Conservation (phyloP, 306 rosid genomes). For the Prunus davidiana region DNA sequence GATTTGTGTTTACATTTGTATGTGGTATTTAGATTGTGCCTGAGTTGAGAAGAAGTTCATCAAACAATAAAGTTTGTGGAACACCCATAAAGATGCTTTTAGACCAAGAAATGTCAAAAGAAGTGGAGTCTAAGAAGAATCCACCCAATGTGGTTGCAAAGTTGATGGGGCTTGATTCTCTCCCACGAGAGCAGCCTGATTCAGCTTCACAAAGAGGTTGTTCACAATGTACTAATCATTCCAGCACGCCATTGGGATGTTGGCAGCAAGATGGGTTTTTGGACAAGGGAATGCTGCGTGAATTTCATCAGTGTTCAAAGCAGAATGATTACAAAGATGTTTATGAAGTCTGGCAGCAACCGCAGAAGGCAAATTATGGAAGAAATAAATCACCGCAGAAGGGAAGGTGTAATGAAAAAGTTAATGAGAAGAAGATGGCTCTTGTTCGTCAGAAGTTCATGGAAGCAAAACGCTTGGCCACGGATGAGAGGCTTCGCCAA, state of each 20-base stretch:
- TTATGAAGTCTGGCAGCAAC: slow-evolving; percentile 70
- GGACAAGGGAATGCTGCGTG: slow-evolving; percentile 48
- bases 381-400: slow-evolving; percentile 63
- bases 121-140: slow-evolving; percentile 45
- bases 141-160: slow-evolving; percentile 87
- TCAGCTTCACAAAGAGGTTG: slow-evolving; percentile 46
- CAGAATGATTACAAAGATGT: slow-evolving; percentile 51
- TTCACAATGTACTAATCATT: slow-evolving; percentile 42
- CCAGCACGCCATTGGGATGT: slow-evolving; percentile 43
- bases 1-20: slow-evolving; percentile 22
- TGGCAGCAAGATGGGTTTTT: slow-evolving; percentile 47
- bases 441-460: slow-evolving; percentile 66
- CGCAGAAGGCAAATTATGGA: slow-evolving; percentile 43
- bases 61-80: slow-evolving; percentile 55
- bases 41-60: slow-evolving; percentile 48
- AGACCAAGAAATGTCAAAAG: slow-evolving; percentile 84
- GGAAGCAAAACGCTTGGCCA: slow-evolving; percentile 66
- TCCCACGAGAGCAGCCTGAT: slow-evolving; percentile 51
- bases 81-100: slow-evolving; percentile 69
- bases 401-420: slow-evolving; percentile 48
- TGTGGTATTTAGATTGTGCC: slow-evolving; percentile 48
- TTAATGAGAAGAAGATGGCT: slow-evolving; percentile 59
- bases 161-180: slow-evolving; percentile 89
- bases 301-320: slow-evolving; percentile 43
- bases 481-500: slow-evolving; percentile 59